These are phyloP conservation scores for Fusarium xylarioides DNA, from an alignment of 2,329 filamentous ascomycete genomes.

Conservation along the genomic window DNA sequence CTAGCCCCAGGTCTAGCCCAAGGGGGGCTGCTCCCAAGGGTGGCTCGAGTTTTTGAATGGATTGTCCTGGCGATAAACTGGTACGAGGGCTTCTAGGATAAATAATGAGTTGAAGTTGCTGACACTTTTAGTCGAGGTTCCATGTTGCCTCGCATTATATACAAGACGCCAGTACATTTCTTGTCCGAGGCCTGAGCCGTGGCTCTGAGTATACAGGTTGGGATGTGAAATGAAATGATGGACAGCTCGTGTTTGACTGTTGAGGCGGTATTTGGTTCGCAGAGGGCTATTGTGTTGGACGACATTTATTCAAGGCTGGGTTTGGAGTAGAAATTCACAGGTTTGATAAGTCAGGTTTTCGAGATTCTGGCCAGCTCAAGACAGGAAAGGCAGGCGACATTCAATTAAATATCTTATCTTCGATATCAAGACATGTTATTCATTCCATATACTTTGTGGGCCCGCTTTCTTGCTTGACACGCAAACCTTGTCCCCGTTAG, in stretches of 20 bases:
- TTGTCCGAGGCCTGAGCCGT: neutral
- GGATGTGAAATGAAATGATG: neutral
- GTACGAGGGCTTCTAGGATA: neutral
- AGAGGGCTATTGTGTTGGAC: neutral
- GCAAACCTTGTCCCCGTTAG: neutral
- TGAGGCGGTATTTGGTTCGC: neutral
- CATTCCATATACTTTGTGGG: neutral
- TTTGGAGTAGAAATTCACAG: neutral
- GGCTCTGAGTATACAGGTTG: too few relatives aligned
- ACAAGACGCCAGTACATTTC: neutral
- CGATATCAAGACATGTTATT: neutral
- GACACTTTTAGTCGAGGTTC: neutral
- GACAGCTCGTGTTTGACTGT: too few relatives aligned
- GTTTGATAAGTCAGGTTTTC: too few relatives aligned
- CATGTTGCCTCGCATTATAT: neutral
- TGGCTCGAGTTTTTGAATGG: neutral
- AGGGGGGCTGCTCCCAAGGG: too few relatives aligned
- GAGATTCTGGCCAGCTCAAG: too few relatives aligned
- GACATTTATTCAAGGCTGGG: neutral
- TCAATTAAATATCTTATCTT: neutral
- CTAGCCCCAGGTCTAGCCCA: too few relatives aligned
- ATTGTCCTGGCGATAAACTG: neutral
- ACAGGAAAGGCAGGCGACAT: rapidly evolving
- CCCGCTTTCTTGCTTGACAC: neutral
- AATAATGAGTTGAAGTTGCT: neutral